Percentiles rank a stretch among this genome's conserved stretches.
These are phyloP conservation scores for Pythium oligandrum DNA, from an alignment of 352 stramenopile genomes.

Conservation along the genomic window DNA sequence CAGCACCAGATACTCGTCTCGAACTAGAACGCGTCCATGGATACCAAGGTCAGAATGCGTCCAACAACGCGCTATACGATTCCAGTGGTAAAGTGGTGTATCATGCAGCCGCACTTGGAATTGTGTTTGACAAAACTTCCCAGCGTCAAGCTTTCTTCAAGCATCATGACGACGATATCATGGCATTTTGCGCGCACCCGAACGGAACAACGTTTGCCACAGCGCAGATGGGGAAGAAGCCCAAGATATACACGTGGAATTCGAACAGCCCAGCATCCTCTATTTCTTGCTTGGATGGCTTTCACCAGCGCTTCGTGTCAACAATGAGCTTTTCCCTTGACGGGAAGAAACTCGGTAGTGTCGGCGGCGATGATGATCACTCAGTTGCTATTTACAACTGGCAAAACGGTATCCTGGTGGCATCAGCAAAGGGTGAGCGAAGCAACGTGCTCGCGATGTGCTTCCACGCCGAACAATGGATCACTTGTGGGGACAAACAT, in stretches of 20 bases:
- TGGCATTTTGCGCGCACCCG: slow-evolving; percentile 76
- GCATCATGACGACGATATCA: slow-evolving; percentile 81
- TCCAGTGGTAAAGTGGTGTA: slow-evolving; percentile 58
- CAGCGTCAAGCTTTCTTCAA: slow-evolving; percentile 54
- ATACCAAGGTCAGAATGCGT: slow-evolving; percentile 65
- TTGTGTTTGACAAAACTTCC: slow-evolving; percentile 52
- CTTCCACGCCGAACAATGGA: slow-evolving; percentile 52
- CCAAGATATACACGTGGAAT: slow-evolving; percentile 81
- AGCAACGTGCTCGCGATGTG: slow-evolving; percentile 50
- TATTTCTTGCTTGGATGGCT: slow-evolving; percentile 58
- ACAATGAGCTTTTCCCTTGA: slow-evolving; percentile 67
- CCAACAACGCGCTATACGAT: slow-evolving; percentile 79
- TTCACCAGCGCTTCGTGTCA: slow-evolving; percentile 74
- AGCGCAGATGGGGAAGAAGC: slow-evolving; percentile 80
- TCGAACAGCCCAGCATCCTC: slow-evolving; percentile 21
- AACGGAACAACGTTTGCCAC: slow-evolving; percentile 77
- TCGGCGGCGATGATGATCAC: slow-evolving; percentile 82
- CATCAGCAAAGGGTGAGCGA: slow-evolving; percentile 59
- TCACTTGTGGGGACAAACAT: slow-evolving; percentile 69
- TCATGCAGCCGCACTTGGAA: slow-evolving; percentile 66
- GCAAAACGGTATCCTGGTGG: slow-evolving; percentile 39
- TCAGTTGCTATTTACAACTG: slow-evolving; percentile 80
- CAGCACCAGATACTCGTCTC: slow-evolving; percentile 35
- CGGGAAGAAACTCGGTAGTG: slow-evolving; percentile 58
- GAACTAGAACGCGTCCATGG: slow-evolving; percentile 71